phyloP scores from a whole-genome alignment of 177 flowering plant genomes.

The Vitis hybrid region DNA sequence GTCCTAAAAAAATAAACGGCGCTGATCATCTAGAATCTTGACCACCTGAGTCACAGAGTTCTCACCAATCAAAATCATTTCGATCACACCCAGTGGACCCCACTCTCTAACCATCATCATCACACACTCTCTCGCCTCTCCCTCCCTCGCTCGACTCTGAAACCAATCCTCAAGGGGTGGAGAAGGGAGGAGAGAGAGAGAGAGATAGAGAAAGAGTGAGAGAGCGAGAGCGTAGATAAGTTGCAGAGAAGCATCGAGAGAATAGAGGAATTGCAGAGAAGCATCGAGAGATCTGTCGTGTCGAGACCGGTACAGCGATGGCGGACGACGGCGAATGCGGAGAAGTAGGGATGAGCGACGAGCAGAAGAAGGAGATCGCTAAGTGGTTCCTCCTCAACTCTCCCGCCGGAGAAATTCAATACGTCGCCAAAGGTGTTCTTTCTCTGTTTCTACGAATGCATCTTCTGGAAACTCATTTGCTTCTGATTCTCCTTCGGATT shows the following conservation, averaged over 20 bases:
- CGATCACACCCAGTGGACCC: too few relatives aligned
- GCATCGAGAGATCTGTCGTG: slow-evolving; percentile 3
- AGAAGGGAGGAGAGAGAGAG: slow-evolving; percentile 2
- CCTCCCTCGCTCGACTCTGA: too few relatives aligned
- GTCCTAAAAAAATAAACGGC: too few relatives aligned
- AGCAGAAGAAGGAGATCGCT: slow-evolving; percentile 88
- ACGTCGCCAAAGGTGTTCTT: slow-evolving; percentile 83
- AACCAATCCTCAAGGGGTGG: background rate
- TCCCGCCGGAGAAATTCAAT: slow-evolving; percentile 95
- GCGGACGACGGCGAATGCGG: slow-evolving; percentile 51
- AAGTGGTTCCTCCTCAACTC: slow-evolving; percentile 96
- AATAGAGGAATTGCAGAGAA: too few relatives aligned
- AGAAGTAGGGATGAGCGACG: slow-evolving; percentile 50
- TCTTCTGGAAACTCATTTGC: background rate
- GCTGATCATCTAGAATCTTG: too few relatives aligned
- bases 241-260: too few relatives aligned
- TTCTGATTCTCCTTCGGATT: background rate
- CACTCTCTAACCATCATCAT: too few relatives aligned
- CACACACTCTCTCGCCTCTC: too few relatives aligned
- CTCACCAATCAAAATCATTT: too few relatives aligned
- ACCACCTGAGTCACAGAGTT: too few relatives aligned
- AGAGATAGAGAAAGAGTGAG: background rate
- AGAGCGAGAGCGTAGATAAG: background rate
- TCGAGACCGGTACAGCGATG: slow-evolving; percentile 25
- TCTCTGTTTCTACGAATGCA: background rate